phyloP scores from a whole-genome alignment of 768 basidiomycete genomes.

The Mycena rebaudengoi region DNA sequence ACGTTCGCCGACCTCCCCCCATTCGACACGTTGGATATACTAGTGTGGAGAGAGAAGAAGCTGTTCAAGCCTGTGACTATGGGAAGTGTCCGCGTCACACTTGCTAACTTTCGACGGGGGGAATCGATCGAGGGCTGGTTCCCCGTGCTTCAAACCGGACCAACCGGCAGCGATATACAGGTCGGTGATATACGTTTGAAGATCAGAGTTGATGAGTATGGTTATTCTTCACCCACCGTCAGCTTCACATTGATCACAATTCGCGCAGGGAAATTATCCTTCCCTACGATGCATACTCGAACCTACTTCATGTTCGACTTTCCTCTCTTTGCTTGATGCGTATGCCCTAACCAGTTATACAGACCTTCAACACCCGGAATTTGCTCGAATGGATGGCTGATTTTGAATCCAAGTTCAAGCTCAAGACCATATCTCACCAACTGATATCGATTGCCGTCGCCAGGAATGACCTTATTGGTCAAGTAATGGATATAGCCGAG shows the following conservation, averaged over 20 bases:
- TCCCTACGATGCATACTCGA: constrained; percentile 68
- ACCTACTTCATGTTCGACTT: constrained; percentile 66
- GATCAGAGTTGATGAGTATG: constrained; percentile 79
- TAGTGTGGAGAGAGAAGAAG: constrained; percentile 76
- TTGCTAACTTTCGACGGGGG: constrained; percentile 76
- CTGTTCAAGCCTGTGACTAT: constrained; percentile 61
- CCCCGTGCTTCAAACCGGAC: constrained; percentile 67
- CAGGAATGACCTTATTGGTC: constrained; percentile 68
- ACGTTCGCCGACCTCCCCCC: constrained; percentile 79
- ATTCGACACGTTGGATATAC: constrained; percentile 73
- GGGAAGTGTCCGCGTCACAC: constrained; percentile 70
- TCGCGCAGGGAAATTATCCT: constrained; percentile 77
- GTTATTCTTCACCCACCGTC: constrained; percentile 21
- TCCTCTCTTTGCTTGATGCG: not conserved
- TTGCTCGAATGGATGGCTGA: constrained; percentile 80
- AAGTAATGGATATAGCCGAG: constrained; percentile 74
- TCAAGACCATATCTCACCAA: constrained; percentile 68
- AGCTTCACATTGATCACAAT: constrained; percentile 11
- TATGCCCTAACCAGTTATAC: constrained; percentile 12
- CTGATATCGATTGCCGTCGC: constrained; percentile 76
- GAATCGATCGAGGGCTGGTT: constrained; percentile 88
- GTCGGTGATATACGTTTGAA: constrained; percentile 81
- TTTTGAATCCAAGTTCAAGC: constrained; percentile 69
- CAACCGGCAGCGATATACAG: constrained; percentile 60
- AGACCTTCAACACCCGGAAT: constrained; percentile 68